phyloP scores from a whole-genome alignment of 2,329 filamentous ascomycete species.

The Fusarium ramigenum region DNA sequence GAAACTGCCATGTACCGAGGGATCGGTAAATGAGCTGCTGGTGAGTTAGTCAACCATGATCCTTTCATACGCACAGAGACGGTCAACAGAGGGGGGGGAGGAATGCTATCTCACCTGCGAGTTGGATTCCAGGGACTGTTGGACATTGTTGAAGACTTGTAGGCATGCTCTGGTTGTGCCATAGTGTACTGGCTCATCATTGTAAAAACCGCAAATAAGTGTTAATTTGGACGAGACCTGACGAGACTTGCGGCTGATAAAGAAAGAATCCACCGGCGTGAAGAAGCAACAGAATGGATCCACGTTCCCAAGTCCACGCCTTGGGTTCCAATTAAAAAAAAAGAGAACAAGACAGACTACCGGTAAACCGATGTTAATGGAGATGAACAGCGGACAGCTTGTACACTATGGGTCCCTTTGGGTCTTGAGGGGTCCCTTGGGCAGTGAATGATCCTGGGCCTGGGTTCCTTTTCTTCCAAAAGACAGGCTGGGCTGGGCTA shows the following conservation, averaged over 20 bases:
- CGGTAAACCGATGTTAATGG: conserved; percentile 37
- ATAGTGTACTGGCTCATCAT: conserved; percentile 54
- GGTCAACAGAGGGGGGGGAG: conserved; percentile 6
- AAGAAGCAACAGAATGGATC: conserved; percentile 35
- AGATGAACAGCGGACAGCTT: conserved; percentile 29
- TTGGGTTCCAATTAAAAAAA: conserved; percentile 42
- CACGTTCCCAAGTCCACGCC: conserved; percentile 23
- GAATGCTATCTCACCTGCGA: conserved; percentile 59
- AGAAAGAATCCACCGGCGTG: conserved; percentile 42
- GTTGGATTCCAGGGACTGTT: conserved; percentile 61
- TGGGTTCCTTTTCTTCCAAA: conserved; percentile 33
- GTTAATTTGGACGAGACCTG: conserved; percentile 37
- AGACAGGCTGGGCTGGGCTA: conserved; percentile 29
- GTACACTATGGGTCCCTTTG: conserved; percentile 44
- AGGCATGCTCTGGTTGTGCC: conserved; percentile 59
- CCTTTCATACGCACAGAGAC: background rate
- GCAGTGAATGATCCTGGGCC: conserved; percentile 44
- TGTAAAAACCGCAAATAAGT: conserved; percentile 38
- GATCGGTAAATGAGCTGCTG: conserved; percentile 46
- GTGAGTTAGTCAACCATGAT: conserved; percentile 40
- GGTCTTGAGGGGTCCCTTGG: conserved; percentile 36
- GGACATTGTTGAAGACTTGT: conserved; percentile 56
- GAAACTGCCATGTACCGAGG: conserved; percentile 47
- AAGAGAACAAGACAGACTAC: conserved; percentile 27
- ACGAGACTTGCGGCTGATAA: conserved; percentile 46